Percentiles rank a stretch among this genome's conserved stretches.
Conservation (phyloP, 1,139 yeast genomes). For the Saccharomyces hybrid region DNA sequence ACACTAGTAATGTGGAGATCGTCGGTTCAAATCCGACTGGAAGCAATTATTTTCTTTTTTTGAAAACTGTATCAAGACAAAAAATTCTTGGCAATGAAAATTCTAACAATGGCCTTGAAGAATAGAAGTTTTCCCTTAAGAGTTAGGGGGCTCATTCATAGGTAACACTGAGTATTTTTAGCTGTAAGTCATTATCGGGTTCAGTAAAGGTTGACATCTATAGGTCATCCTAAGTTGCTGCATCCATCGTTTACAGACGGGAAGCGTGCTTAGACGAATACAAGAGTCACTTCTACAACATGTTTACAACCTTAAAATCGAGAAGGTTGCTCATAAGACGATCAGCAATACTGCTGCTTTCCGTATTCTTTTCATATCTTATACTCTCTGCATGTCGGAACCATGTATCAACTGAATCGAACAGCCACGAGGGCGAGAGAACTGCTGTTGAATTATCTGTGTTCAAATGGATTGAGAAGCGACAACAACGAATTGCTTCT, state of each 20-base stretch:
- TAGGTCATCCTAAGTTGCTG: neutral
- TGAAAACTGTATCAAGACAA: neutral
- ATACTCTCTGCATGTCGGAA: neutral
- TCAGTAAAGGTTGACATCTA: neutral
- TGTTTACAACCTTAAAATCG: neutral
- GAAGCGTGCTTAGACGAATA: neutral
- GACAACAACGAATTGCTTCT: neutral
- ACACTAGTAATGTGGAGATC: conserved; percentile 9
- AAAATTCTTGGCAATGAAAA: neutral
- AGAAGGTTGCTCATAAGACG: neutral
- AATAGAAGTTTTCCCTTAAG: neutral
- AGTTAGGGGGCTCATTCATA: neutral
- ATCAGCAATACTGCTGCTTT: neutral
- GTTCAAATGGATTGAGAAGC: neutral
- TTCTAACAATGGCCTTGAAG: neutral
- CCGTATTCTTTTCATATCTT: neutral
- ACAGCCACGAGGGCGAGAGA: neutral
- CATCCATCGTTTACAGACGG: neutral
- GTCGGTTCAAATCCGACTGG: conserved; percentile 7
- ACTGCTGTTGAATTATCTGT: neutral
- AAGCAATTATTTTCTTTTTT: conserved; percentile 4
- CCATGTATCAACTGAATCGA: neutral
- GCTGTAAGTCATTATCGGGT: neutral
- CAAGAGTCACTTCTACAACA: neutral
- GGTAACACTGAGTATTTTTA: neutral